phyloP scores from a whole-genome alignment of 805 yeast species.

The Metschnikowia chrysomelidarum region DNA sequence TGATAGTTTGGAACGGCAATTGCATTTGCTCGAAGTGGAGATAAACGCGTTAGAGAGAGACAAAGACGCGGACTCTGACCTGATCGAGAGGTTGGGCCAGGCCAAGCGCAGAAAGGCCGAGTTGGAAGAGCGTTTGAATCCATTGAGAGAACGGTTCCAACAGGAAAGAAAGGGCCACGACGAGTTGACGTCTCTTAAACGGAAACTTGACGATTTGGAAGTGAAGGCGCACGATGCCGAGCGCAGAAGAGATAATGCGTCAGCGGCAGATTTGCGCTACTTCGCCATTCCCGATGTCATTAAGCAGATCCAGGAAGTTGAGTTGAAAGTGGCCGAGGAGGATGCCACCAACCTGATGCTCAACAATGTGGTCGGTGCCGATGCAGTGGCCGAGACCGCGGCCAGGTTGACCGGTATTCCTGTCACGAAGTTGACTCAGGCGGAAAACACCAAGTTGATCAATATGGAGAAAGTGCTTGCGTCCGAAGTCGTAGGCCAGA shows the following conservation, averaged over 20 bases:
- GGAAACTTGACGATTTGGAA: constrained; percentile 88
- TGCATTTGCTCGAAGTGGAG: constrained; percentile 90
- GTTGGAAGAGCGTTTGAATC: constrained; percentile 79
- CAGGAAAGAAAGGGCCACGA: constrained; percentile 91
- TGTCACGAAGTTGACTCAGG: constrained; percentile 88
- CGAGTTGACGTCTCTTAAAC: constrained; percentile 83
- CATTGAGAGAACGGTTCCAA: constrained; percentile 79
- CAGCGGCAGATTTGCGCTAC: constrained; percentile 94
- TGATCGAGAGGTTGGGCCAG: constrained; percentile 78
- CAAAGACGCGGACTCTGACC: constrained; percentile 75
- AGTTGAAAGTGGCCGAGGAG: constrained; percentile 74
- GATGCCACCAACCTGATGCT: constrained; percentile 66
- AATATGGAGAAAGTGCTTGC: constrained; percentile 90
- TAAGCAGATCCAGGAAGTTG: constrained; percentile 71
- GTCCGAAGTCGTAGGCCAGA: constrained; percentile 87
- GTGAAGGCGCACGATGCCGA: constrained; percentile 95
- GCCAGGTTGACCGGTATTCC: constrained; percentile 97
- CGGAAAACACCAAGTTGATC: constrained; percentile 90
- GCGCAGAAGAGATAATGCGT: constrained; percentile 89
- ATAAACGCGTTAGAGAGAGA: constrained; percentile 97
- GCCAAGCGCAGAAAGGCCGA: constrained; percentile 81
- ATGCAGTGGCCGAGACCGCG: constrained; percentile 94
- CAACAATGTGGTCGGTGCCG: constrained; percentile 84
- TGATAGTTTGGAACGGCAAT: constrained; percentile 89
- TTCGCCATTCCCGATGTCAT: constrained; percentile 95